Conservation (phyloP, 257 asterid genomes). For the Scutellaria galericulata region DNA sequence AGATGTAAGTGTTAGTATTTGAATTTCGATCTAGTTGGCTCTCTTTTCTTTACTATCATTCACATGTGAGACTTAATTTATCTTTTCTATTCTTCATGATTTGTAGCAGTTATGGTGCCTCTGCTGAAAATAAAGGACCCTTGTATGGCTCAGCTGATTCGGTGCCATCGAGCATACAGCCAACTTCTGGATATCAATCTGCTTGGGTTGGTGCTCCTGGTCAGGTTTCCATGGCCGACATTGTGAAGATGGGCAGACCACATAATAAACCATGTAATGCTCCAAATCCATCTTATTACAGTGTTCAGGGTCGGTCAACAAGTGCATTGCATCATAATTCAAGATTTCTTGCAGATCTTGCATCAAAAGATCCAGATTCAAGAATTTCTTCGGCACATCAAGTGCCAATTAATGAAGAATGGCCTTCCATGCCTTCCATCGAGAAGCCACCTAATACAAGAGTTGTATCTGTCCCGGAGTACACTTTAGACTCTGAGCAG, state of each 20-base stretch:
- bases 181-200: conserved; percentile 59
- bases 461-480: conserved; percentile 43
- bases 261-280: conserved; percentile 49
- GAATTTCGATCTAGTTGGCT: not conserved
- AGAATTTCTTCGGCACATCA: conserved; percentile 51
- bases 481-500: conserved; percentile 47
- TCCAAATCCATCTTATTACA: conserved; percentile 41
- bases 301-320: conserved; percentile 47
- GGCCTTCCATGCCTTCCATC: conserved; percentile 86
- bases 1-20: conserved; percentile 8
- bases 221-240: conserved; percentile 94
- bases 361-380: conserved; percentile 42
- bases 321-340: conserved; percentile 39
- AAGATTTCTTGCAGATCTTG: conserved; percentile 48
- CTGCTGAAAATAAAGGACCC: conserved; percentile 55
- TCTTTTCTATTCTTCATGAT: conserved; percentile 18
- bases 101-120: conserved; percentile 57
- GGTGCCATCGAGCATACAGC: conserved; percentile 51
- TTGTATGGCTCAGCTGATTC: conserved; percentile 47
- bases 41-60: not conserved
- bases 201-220: conserved; percentile 81
- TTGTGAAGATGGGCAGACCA: conserved; percentile 97
- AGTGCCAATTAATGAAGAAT: conserved; percentile 63
- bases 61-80: conserved; percentile 1
- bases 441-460: conserved; percentile 66